A percentile compares a stretch with the other conserved stretches of the same genome.
phyloP scores from a whole-genome alignment of 148 eudicot species.

The Rhododendron ovatum region DNA sequence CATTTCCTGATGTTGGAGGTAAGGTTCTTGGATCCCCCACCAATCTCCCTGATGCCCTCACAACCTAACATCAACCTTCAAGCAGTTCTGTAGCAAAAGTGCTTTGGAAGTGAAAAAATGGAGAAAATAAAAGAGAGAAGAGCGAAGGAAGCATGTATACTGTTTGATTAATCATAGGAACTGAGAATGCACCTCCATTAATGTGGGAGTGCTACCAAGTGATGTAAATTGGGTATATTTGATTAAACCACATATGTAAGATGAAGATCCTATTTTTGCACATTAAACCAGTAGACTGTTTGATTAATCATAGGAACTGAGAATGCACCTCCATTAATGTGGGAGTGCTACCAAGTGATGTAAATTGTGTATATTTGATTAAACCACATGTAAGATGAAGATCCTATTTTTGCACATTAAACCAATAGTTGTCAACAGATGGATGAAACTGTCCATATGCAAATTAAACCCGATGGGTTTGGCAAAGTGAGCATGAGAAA shows the following conservation, averaged over 20 bases:
- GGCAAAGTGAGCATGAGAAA: not conserved
- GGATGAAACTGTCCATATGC: not conserved
- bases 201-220: not conserved
- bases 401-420: not conserved
- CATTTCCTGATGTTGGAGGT: constrained; percentile 42
- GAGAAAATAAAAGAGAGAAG: not conserved
- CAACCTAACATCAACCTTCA: constrained; percentile 10
- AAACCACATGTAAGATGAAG: not conserved
- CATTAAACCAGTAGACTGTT: too few relatives aligned
- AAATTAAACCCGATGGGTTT: not conserved
- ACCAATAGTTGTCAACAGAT: not conserved
- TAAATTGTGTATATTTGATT: not conserved
- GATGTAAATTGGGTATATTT: not conserved
- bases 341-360: not conserved
- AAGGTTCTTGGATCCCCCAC: constrained; percentile 34
- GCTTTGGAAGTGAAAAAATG: not conserved
- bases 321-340: not conserved
- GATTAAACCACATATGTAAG: not conserved
- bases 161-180: not conserved
- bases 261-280: not conserved
- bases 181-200: not conserved
- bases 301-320: not conserved
- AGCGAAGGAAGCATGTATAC: not conserved
- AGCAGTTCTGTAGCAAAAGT: not conserved
- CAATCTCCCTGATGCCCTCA: constrained; percentile 33